Evolutionary conservation across 345 rosid species (phyloP).

Genomic region (Arabis hirsuta): DNA sequence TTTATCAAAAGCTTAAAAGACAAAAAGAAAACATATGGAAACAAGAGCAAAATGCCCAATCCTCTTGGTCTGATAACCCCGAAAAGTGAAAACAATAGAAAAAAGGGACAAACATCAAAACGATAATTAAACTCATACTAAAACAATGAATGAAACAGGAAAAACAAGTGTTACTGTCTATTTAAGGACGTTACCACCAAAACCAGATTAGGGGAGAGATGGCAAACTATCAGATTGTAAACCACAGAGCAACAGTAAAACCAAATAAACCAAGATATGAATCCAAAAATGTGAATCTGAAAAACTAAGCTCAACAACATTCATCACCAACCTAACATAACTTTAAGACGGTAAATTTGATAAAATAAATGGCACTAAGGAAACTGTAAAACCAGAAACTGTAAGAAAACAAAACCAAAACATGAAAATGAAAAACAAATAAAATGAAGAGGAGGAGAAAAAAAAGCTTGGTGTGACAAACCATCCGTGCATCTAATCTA

Average conservation of each 20-base stretch:
- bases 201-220: constrained; percentile 11
- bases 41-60: constrained; percentile 1
- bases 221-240: constrained; percentile 2
- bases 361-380: constrained; percentile 6
- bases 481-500: background rate
- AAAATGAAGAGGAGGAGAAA: background rate
- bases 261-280: constrained; percentile 25
- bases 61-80: constrained; percentile 2
- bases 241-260: constrained; percentile 13
- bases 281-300: background rate
- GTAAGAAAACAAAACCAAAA: background rate
- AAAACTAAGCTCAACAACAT: constrained; percentile 9
- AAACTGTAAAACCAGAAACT: constrained; percentile 17
- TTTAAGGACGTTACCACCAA: background rate
- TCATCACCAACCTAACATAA: background rate
- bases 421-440: constrained; percentile 7
- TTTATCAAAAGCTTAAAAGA: constrained; percentile 26
- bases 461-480: constrained; percentile 10
- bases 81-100: constrained; percentile 16
- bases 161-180: constrained; percentile 1
- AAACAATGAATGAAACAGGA: constrained; percentile 25
- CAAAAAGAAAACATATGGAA: constrained; percentile 5
- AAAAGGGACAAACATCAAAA: constrained; percentile 27
- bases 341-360: background rate
- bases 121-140: background rate